Conservation (phyloP, 208 protist genomes). For the Acanthamoeba polyphaga region DNA sequence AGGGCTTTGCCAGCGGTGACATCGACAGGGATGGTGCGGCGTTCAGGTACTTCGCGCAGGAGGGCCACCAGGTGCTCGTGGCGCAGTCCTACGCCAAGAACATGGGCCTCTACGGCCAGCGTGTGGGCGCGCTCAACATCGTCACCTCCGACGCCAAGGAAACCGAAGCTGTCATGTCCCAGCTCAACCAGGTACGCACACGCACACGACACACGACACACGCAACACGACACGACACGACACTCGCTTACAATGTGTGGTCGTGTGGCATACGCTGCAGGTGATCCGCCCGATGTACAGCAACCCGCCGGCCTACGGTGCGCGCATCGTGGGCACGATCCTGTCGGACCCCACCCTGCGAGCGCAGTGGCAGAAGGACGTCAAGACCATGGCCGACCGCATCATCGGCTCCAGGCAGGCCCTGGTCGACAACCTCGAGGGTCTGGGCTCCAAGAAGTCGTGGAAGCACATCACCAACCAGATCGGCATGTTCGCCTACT, state of each 20-base stretch:
- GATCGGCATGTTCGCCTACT: slow-evolving; percentile 99
- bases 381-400: slow-evolving; percentile 76
- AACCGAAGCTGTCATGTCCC: slow-evolving; percentile 78
- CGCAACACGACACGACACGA: slow-evolving; percentile 28
- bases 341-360: slow-evolving; percentile 91
- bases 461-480: slow-evolving; percentile 97
- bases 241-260: too few relatives aligned
- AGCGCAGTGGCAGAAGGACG: slow-evolving; percentile 71
- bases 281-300: slow-evolving; percentile 96
- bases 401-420: slow-evolving; percentile 61
- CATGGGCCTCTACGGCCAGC: slow-evolving; percentile 96
- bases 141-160: slow-evolving; percentile 55
- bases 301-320: slow-evolving; percentile 96
- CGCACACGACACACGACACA: background rate
- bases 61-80: slow-evolving; percentile 48
- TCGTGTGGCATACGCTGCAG: slow-evolving; percentile 73
- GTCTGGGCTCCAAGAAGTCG: slow-evolving; percentile 79
- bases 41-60: slow-evolving; percentile 37
- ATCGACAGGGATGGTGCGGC: slow-evolving; percentile 92
- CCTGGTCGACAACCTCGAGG: slow-evolving; percentile 54
- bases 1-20: slow-evolving; percentile 96
- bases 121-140: slow-evolving; percentile 64
- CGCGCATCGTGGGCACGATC: slow-evolving; percentile 94
- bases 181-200: slow-evolving; percentile 91
- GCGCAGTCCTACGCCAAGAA: slow-evolving; percentile 98